phyloP scores from a whole-genome alignment of 176 grass and related monocot genomes.

The Triticum aestivum region DNA sequence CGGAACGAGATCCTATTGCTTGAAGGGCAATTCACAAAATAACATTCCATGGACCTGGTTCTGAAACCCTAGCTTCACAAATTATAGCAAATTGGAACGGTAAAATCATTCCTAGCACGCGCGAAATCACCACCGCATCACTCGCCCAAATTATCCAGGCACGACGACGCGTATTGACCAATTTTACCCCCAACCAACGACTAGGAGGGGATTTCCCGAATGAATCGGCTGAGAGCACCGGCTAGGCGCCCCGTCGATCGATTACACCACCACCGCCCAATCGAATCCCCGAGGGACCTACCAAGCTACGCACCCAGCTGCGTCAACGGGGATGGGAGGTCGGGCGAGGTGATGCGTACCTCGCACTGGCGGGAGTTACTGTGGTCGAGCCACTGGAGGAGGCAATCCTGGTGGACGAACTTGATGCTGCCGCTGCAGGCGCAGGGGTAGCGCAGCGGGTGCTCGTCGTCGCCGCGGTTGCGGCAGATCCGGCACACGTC shows the following conservation, averaged over 20 bases:
- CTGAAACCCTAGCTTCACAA: not conserved
- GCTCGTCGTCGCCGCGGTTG: slow-evolving; percentile 82
- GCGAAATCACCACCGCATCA: not conserved
- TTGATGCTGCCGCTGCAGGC: slow-evolving; percentile 99
- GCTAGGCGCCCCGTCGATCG: not conserved
- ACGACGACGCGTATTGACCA: not conserved
- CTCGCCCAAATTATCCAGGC: not conserved
- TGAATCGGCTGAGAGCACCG: not conserved
- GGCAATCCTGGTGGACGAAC: slow-evolving; percentile 99
- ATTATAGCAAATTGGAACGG: not conserved
- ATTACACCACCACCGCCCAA: slow-evolving; percentile 3
- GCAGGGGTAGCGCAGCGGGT: slow-evolving; percentile 93
- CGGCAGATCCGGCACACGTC: slow-evolving; percentile 99
- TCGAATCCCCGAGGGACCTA: not conserved
- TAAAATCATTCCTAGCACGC: too few species aligned
- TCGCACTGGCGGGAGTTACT: slow-evolving; percentile 99
- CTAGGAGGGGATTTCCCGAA: not conserved
- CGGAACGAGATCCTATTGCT: not conserved
- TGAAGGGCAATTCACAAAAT: not conserved
- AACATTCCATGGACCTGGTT: not conserved
- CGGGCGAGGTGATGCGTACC: slow-evolving; percentile 25
- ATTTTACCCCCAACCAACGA: not conserved
- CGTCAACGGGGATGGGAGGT: not conserved
- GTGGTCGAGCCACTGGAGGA: slow-evolving; percentile 98
- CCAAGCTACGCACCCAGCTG: not conserved